A percentile compares a stretch with the other conserved stretches of the same genome.
Conservation (phyloP, 352 stramenopile species). For the Pythium aristosporum region DNA sequence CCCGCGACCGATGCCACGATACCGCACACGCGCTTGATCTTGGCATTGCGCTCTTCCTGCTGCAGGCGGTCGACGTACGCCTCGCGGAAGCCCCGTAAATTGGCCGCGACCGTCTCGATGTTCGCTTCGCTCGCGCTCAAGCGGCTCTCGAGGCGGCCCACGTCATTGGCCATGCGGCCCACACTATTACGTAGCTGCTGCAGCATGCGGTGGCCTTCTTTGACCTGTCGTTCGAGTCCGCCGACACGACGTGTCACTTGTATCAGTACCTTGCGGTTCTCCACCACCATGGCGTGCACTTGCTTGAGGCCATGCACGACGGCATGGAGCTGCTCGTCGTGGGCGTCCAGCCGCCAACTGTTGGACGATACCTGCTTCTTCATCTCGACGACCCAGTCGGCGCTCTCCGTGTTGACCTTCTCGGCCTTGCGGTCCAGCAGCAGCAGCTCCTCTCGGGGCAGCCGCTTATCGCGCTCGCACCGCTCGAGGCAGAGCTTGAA, state of each 20-base stretch:
- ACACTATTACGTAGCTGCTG: neutral
- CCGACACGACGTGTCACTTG: neutral
- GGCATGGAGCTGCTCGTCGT: neutral
- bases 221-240: neutral
- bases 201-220: neutral
- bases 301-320: neutral
- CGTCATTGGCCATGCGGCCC: neutral
- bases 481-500: too few species aligned
- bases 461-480: too few species aligned
- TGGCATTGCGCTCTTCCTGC: constrained; percentile 18
- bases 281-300: constrained; percentile 5
- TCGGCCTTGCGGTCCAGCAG: constrained; percentile 22
- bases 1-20: constrained; percentile 21
- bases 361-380: constrained; percentile 7
- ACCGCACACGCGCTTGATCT: constrained; percentile 23
- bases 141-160: neutral
- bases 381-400: constrained; percentile 7
- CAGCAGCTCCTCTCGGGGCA: too few species aligned
- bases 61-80: neutral
- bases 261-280: constrained; percentile 2
- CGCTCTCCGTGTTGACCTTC: constrained; percentile 13
- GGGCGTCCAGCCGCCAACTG: constrained; percentile 13
- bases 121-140: neutral
- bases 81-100: neutral
- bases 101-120: neutral